These are phyloP conservation scores for Euphorbia peplus DNA, from an alignment of 345 rosid genomes.

Conservation along the genomic window DNA sequence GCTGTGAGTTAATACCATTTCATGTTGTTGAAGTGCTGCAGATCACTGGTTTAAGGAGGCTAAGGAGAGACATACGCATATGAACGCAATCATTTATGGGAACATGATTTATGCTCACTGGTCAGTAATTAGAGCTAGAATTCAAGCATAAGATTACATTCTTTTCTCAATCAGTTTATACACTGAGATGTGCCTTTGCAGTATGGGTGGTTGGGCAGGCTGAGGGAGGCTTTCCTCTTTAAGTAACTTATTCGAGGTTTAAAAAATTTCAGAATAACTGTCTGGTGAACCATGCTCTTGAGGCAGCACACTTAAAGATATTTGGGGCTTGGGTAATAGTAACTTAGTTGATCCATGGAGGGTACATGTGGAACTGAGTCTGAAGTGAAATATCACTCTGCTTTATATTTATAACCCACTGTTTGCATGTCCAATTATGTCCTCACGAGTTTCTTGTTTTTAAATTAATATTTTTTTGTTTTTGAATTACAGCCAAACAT, in stretches of 20 bases:
- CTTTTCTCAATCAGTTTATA: not conserved
- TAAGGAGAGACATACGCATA: conserved; percentile 46
- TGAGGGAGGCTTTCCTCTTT: not conserved
- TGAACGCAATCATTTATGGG: conserved; percentile 85
- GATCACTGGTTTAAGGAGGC: conserved; percentile 89
- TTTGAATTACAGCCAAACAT: conserved; percentile 55
- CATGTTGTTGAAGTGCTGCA: conserved; percentile 89
- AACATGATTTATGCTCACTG: conserved; percentile 88
- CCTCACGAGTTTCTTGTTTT: conserved; percentile 1
- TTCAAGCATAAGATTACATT: not conserved
- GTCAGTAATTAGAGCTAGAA: conserved; percentile 34
- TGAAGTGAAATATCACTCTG: not conserved
- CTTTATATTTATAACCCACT: not conserved
- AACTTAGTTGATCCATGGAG: not conserved
- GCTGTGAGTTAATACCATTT: conserved; percentile 34
- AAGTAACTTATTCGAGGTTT: not conserved
- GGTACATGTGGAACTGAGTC: not conserved
- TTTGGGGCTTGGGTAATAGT: conserved; percentile 1
- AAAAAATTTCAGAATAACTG: not conserved
- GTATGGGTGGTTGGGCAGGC: not conserved
- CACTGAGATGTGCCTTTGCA: not conserved
- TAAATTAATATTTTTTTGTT: conserved; percentile 13
- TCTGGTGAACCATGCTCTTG: not conserved
- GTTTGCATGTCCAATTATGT: not conserved
- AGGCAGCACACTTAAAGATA: not conserved